Evolutionary conservation across 1,139 yeast species (phyloP).

Genomic region (Neolecta irregularis): DNA sequence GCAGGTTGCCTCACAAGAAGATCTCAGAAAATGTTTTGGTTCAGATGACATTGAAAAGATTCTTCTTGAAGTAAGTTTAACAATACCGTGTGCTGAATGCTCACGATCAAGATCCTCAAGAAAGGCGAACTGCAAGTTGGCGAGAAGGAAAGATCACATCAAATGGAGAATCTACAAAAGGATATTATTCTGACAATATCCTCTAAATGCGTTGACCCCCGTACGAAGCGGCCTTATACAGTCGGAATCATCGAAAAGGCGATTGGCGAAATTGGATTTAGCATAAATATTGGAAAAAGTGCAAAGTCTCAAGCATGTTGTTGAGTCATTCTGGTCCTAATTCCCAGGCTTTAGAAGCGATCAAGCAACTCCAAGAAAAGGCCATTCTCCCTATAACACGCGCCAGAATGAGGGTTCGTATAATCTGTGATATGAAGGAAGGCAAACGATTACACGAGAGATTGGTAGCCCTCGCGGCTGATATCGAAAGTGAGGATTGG

Average conservation of each 20-base stretch:
- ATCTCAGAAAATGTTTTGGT: conserved; percentile 57
- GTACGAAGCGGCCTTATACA: conserved; percentile 78
- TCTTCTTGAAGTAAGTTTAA: conserved; percentile 27
- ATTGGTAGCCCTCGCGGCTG: conserved; percentile 37
- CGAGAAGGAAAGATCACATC: conserved; percentile 78
- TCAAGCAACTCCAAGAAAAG: conserved; percentile 53
- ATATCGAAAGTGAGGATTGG: conserved; percentile 39
- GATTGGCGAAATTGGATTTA: conserved; percentile 62
- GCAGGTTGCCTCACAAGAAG: conserved; percentile 80
- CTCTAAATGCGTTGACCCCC: conserved; percentile 83
- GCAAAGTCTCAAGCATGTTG: conserved; percentile 48
- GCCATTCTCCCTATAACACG: conserved; percentile 87
- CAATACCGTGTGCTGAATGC: conserved; percentile 25
- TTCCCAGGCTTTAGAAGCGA: conserved; percentile 62
- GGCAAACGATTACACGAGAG: conserved; percentile 38
- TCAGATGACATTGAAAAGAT: conserved; percentile 60
- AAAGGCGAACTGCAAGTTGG: conserved; percentile 91
- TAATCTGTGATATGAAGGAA: conserved; percentile 32
- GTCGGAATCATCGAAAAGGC: conserved; percentile 89
- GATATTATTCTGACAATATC: conserved; percentile 74
- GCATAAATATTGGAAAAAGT: conserved; percentile 59
- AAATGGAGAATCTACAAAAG: conserved; percentile 58
- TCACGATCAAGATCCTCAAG: conserved; percentile 35
- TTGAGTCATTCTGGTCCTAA: not conserved
- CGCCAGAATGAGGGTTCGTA: conserved; percentile 78